Conservation (phyloP, 805 yeast species). For the Yamadazyma sp. region DNA sequence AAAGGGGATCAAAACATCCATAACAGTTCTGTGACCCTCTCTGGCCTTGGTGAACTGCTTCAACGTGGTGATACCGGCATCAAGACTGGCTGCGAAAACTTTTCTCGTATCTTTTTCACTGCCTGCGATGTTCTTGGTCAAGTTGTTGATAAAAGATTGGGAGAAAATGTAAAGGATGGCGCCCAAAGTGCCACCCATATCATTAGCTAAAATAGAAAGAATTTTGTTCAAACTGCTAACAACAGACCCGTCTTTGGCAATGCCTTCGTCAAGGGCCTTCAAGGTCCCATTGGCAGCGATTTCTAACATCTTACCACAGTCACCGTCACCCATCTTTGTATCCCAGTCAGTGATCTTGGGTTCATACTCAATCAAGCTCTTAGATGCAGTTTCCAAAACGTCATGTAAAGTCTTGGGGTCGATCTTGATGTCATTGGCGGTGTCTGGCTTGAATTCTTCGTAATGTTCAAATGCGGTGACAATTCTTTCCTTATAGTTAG, state of each 20-base stretch:
- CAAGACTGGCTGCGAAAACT: slow-evolving; percentile 23
- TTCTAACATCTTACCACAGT: slow-evolving; percentile 40
- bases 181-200: slow-evolving; percentile 43
- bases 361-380: slow-evolving; percentile 29
- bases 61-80: slow-evolving; percentile 27
- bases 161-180: slow-evolving; percentile 36
- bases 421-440: slow-evolving; percentile 19
- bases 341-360: slow-evolving; percentile 42
- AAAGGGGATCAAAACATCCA: slow-evolving; percentile 42
- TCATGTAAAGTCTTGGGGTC: slow-evolving; percentile 16
- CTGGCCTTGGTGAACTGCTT: slow-evolving; percentile 36
- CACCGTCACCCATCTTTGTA: slow-evolving; percentile 46
- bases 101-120: slow-evolving; percentile 10
- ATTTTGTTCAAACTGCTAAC: slow-evolving; percentile 23
- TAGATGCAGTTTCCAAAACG: slow-evolving; percentile 23
- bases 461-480: slow-evolving; percentile 26
- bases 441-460: slow-evolving; percentile 16
- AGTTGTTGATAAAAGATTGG: slow-evolving; percentile 22
- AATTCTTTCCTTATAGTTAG: slow-evolving; percentile 24
- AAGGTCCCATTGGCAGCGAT: slow-evolving; percentile 32
- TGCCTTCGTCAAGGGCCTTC: slow-evolving; percentile 20
- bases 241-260: slow-evolving; percentile 25
- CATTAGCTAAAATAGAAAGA: slow-evolving; percentile 29
- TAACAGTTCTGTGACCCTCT: slow-evolving; percentile 39
- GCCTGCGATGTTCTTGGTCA: slow-evolving; percentile 16